Base-by-base conservation (phyloP, 148 eudicot genomes). In the Suaeda aralocaspica region DNA sequence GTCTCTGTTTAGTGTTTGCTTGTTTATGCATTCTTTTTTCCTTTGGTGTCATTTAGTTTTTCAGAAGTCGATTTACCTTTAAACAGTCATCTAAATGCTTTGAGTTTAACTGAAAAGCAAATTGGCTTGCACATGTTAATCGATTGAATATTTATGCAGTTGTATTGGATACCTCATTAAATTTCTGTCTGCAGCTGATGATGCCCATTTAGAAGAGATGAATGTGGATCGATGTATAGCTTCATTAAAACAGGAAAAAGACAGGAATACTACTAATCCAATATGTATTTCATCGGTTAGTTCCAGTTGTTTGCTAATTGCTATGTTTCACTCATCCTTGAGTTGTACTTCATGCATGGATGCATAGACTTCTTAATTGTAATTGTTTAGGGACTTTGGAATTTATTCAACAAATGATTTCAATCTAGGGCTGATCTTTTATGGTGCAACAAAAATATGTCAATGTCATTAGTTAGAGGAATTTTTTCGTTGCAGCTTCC, bases 261-360 rank as follows among this genome's bases (percentile, higher is more conserved):
- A 82, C 29, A 36, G 45, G 68, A 59, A 34, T 18, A 46, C 50
- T 30, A 58, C 75, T 62, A 59, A 39, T 56, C 89, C 97, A 34
- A 76, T 84, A 49, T 87, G 89, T 72, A 72, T 83, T 77, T 79
- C 96, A 65, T 92, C 92, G 78, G 97, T 92, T 81, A 76, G 63
- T 44, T 46, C 16, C 36, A 18, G 28, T 3, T 6, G 26, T n/a
- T 9, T n/a, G n/a, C n/a, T n/a, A n/a, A n/a, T n/a, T n/a, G 48
- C 12, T 39, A 36, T 62, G 30, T 62, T 9, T 9, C 25, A 15
- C 0, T 24, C 31, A 26, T 25, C 31, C 25, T 25, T 55, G 24
- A 30, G 16, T 61, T 19, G 31, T 14, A 14, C 9, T 33, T 14
- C 9, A 36, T 36, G 41, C 41, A 36, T 36, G 41, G 5, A 36